phyloP scores from a whole-genome alignment of 2,329 filamentous ascomycete species.

The Penicillium glabrum region DNA sequence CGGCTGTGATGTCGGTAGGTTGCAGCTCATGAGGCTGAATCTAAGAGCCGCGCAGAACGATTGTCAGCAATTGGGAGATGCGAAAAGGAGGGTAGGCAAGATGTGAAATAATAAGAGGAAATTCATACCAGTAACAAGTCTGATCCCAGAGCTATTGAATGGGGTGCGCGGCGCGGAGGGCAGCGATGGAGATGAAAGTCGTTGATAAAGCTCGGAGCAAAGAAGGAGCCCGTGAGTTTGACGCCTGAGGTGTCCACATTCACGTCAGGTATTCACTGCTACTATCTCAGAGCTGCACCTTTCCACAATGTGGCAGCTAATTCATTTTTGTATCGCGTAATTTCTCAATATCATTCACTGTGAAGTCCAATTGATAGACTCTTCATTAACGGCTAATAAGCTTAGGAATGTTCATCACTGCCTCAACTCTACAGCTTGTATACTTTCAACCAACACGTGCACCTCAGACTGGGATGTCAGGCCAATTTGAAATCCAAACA shows the following conservation, averaged over 20 bases:
- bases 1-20: constrained; percentile 26
- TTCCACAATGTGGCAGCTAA: too few species aligned
- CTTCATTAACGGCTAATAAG: too few species aligned
- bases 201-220: constrained; percentile 19
- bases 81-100: neutral
- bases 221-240: neutral
- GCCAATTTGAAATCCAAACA: too few species aligned
- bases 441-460: too few species aligned
- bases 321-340: too few species aligned
- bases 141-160: constrained; percentile 6
- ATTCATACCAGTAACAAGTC: constrained; percentile 15
- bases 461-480: too few species aligned
- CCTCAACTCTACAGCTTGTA: too few species aligned
- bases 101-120: neutral
- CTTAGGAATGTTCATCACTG: too few species aligned
- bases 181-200: constrained; percentile 15
- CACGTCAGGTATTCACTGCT: neutral
- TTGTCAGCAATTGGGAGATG: constrained; percentile 14
- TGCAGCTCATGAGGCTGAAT: constrained; percentile 34
- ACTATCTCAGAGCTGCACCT: neutral
- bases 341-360: too few species aligned
- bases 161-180: constrained; percentile 4
- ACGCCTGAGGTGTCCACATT: constrained; percentile 20
- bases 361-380: too few species aligned
- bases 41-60: constrained; percentile 6